These are phyloP conservation scores for Nicotiana rustica DNA, from an alignment of 305 asterid species.

Conservation along the genomic window DNA sequence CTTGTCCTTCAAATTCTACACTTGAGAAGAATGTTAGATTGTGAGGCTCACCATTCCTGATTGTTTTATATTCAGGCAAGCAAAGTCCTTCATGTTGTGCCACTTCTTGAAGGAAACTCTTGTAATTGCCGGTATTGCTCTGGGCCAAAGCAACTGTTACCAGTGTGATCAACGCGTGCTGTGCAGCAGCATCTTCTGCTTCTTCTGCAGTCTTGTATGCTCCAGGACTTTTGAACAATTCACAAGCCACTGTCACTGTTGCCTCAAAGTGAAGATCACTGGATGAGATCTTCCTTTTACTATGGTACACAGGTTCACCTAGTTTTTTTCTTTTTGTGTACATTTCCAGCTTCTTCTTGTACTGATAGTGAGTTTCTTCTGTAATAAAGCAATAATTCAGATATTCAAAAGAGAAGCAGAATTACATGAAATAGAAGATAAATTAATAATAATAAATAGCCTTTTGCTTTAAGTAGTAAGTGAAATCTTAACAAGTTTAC, in stretches of 20 bases:
- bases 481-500: neutral
- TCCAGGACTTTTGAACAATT: slow-evolving; percentile 41
- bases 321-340: slow-evolving; percentile 48
- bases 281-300: slow-evolving; percentile 37
- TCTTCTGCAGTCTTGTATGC: slow-evolving; percentile 40
- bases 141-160: slow-evolving; percentile 38
- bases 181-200: slow-evolving; percentile 58
- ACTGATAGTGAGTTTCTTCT: slow-evolving; percentile 34
- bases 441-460: too few species aligned
- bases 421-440: neutral
- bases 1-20: slow-evolving; percentile 51
- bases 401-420: neutral
- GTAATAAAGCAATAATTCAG: neutral
- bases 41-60: neutral
- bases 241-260: slow-evolving; percentile 41
- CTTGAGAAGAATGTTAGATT: slow-evolving; percentile 8
- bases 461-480: neutral
- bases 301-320: slow-evolving; percentile 37
- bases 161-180: slow-evolving; percentile 49
- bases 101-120: slow-evolving; percentile 19
- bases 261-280: slow-evolving; percentile 41
- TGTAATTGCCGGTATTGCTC: neutral
- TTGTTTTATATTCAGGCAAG: slow-evolving; percentile 7
- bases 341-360: slow-evolving; percentile 50
- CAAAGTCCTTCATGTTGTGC: neutral